phyloP scores from a whole-genome alignment of 2,329 filamentous ascomycete species.

The Capronia epimyces region DNA sequence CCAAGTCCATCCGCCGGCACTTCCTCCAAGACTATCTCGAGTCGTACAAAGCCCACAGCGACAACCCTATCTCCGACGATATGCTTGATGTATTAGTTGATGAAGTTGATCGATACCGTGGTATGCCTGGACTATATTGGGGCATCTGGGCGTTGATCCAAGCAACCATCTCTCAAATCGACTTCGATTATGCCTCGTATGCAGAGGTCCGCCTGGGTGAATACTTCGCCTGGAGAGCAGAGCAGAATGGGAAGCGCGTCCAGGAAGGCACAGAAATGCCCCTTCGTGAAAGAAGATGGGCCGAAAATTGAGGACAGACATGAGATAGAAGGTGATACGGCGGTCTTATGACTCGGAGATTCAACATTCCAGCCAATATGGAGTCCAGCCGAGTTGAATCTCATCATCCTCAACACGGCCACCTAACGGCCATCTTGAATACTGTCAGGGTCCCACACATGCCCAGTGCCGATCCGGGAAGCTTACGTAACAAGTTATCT shows the following conservation, averaged over 20 bases:
- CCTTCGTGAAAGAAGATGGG: slow-evolving; percentile 75
- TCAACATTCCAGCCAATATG: background rate
- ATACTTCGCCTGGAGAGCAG: slow-evolving; percentile 87
- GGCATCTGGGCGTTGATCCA: slow-evolving; percentile 96
- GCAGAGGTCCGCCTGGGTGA: slow-evolving; percentile 80
- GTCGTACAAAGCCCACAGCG: slow-evolving; percentile 59
- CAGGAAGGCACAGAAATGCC: slow-evolving; percentile 56
- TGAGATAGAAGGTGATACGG: background rate
- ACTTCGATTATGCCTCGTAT: slow-evolving; percentile 93
- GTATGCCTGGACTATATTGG: slow-evolving; percentile 80
- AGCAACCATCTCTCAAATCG: slow-evolving; percentile 86
- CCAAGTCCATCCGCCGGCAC: slow-evolving; percentile 64
- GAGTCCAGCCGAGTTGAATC: no score
- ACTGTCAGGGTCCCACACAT: no score
- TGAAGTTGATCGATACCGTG: slow-evolving; percentile 82
- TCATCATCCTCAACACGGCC: no score
- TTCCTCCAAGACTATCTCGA: slow-evolving; percentile 81
- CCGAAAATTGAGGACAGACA: slow-evolving; percentile 38
- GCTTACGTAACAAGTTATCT: no score
- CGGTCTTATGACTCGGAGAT: background rate
- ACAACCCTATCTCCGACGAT: slow-evolving; percentile 42
- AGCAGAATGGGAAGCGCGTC: slow-evolving; percentile 55
- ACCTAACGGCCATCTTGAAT: no score
- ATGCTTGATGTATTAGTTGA: slow-evolving; percentile 61
- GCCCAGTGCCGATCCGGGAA: no score